Evolutionary conservation across 1,139 yeast species (phyloP).

Genomic region (Nakaseomyces glabratus): DNA sequence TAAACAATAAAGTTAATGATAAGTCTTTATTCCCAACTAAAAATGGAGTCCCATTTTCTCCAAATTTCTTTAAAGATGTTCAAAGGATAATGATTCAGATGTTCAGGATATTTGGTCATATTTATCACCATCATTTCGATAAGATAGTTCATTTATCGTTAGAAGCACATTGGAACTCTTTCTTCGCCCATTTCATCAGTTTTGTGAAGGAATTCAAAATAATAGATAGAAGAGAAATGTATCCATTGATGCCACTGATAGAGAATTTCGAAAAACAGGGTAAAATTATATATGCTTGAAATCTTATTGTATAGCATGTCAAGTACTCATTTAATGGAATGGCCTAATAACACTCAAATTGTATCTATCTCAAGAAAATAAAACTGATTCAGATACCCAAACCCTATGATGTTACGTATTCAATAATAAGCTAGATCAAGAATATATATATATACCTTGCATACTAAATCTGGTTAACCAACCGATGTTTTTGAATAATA

Average conservation of each 20-base stretch:
- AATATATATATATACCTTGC: too few relatives aligned
- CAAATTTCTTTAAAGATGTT: constrained; percentile 70
- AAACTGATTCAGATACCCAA: too few relatives aligned
- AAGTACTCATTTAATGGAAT: too few relatives aligned
- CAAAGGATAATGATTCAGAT: constrained; percentile 83
- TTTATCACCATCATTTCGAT: constrained; percentile 90
- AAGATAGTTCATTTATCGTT: constrained; percentile 78
- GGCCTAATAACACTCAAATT: too few relatives aligned
- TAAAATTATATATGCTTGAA: constrained; percentile 40
- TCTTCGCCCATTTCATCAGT: constrained; percentile 90
- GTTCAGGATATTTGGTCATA: constrained; percentile 95
- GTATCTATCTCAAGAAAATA: too few relatives aligned
- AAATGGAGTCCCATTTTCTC: constrained; percentile 88
- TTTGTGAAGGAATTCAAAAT: constrained; percentile 77
- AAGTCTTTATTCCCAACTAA: constrained; percentile 88
- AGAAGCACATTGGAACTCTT: constrained; percentile 98
- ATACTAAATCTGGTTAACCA: too few relatives aligned
- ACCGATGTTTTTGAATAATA: too few relatives aligned
- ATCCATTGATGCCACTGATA: constrained; percentile 68
- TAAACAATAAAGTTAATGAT: constrained; percentile 76
- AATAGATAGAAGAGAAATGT: constrained; percentile 69
- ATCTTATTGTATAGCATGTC: background rate
- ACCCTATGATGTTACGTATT: too few relatives aligned
- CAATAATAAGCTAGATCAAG: too few relatives aligned
- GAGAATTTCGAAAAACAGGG: constrained; percentile 80